Evolutionary conservation across 371 early-diverging fungal genomes (phyloP).

Genomic region (Basidiobolus meristosporus): DNA sequence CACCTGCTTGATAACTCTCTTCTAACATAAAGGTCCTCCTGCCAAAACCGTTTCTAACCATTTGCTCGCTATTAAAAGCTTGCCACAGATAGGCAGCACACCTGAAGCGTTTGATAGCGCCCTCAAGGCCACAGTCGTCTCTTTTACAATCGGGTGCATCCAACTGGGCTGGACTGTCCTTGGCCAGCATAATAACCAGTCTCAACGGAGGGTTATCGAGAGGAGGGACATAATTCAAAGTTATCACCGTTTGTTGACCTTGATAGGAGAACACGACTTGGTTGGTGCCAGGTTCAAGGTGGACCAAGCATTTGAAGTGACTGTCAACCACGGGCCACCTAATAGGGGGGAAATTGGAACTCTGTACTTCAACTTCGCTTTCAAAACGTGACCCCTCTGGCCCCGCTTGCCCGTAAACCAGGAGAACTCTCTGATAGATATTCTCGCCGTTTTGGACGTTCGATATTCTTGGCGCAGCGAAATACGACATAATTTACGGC

Average conservation of each 20-base stretch:
- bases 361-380: slow-evolving; percentile 13
- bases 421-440: slow-evolving; percentile 29
- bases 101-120: slow-evolving; percentile 27
- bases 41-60: slow-evolving; percentile 32
- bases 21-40: slow-evolving; percentile 34
- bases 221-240: slow-evolving; percentile 25
- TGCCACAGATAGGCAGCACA: slow-evolving; percentile 54
- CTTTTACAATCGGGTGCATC: slow-evolving; percentile 24
- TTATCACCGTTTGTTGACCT: slow-evolving; percentile 6
- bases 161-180: slow-evolving; percentile 29
- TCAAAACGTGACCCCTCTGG: slow-evolving; percentile 9
- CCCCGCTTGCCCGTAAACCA: slow-evolving; percentile 30
- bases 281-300: slow-evolving; percentile 31
- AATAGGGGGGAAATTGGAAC: slow-evolving; percentile 22
- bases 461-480: no score
- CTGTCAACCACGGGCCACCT: slow-evolving; percentile 29
- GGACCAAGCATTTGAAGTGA: slow-evolving; percentile 38
- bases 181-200: slow-evolving; percentile 29
- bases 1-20: slow-evolving; percentile 27
- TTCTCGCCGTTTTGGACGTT: slow-evolving; percentile 26
- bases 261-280: slow-evolving; percentile 17
- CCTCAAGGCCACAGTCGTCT: slow-evolving; percentile 18
- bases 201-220: slow-evolving; percentile 31
- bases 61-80: slow-evolving; percentile 47
- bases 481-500: no score